A percentile compares a stretch with the other conserved stretches of the same genome.
Evolutionary conservation across 495 filamentous ascomycete species (phyloP).

Genomic region (Xylaria longipes): DNA sequence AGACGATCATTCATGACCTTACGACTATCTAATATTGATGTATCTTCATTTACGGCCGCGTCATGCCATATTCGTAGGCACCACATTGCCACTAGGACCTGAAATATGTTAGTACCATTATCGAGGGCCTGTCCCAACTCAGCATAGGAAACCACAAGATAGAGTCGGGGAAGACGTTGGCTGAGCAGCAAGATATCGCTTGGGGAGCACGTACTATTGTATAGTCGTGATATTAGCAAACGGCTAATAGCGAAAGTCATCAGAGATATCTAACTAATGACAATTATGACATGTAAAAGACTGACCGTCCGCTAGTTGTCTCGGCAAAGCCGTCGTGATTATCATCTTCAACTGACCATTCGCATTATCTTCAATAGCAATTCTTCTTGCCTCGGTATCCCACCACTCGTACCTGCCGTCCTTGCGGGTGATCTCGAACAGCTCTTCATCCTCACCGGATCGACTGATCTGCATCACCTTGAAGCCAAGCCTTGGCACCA

Average conservation of each 20-base stretch:
- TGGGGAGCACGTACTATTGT: background rate
- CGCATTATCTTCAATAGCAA: slow-evolving; percentile 10
- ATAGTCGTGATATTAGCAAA: background rate
- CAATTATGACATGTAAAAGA: background rate
- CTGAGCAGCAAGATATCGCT: background rate
- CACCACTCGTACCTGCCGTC: slow-evolving; percentile 20
- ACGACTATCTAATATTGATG: background rate
- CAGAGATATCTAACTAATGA: background rate
- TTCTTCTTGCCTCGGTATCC: slow-evolving; percentile 5
- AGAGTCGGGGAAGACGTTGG: background rate
- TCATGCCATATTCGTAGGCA: slow-evolving; percentile 20
- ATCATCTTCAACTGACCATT: slow-evolving; percentile 11
- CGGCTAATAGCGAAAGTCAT: background rate
- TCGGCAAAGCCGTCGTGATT: slow-evolving; percentile 6
- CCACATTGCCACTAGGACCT: slow-evolving; percentile 17
- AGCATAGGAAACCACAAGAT: background rate
- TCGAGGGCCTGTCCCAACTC: no score
- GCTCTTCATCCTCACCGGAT: slow-evolving; percentile 11
- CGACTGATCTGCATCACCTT: slow-evolving; percentile 18
- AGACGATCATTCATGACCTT: background rate
- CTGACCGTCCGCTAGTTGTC: slow-evolving; percentile 13
- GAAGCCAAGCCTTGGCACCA: slow-evolving; percentile 20
- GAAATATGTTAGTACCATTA: background rate
- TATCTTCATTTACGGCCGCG: background rate
- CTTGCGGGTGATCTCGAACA: slow-evolving; percentile 18